phyloP scores from a whole-genome alignment of 257 asterid genomes.

The Haberlea rhodopensis region DNA sequence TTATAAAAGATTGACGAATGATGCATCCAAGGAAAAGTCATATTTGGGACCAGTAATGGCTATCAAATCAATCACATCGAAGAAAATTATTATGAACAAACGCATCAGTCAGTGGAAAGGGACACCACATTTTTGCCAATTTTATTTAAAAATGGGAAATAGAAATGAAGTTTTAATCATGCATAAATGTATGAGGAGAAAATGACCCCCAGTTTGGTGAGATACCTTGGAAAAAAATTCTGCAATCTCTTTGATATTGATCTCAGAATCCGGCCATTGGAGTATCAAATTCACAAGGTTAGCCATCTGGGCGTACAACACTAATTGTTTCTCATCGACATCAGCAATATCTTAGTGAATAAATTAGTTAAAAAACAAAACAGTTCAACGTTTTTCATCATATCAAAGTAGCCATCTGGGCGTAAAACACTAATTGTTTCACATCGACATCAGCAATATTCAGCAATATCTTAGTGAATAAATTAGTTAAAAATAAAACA shows the following conservation, averaged over 20 bases:
- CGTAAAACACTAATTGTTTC: conserved; percentile 76
- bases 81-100: background rate
- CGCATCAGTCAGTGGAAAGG: conserved; percentile 1
- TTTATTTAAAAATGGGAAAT: background rate
- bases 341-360: conserved; percentile 59
- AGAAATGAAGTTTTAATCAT: conserved; percentile 3
- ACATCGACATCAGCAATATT: conserved; percentile 67
- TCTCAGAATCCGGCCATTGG: conserved; percentile 61
- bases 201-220: background rate
- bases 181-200: conserved; percentile 7
- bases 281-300: conserved; percentile 79
- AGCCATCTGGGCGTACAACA: conserved; percentile 95
- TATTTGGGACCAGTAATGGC: background rate
- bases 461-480: conserved; percentile 42
- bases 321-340: conserved; percentile 65
- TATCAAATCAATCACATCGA: conserved; percentile 1
- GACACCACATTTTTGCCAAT: background rate
- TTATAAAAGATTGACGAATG: background rate
- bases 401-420: conserved; percentile 74
- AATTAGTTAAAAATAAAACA: conserved; percentile 27
- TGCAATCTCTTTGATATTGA: conserved; percentile 79
- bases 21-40: background rate
- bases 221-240: conserved; percentile 78
- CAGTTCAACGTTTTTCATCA: background rate
- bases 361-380: conserved; percentile 43